Conservation (phyloP, 176 grass and related monocot species). For the Puya raimondii region DNA sequence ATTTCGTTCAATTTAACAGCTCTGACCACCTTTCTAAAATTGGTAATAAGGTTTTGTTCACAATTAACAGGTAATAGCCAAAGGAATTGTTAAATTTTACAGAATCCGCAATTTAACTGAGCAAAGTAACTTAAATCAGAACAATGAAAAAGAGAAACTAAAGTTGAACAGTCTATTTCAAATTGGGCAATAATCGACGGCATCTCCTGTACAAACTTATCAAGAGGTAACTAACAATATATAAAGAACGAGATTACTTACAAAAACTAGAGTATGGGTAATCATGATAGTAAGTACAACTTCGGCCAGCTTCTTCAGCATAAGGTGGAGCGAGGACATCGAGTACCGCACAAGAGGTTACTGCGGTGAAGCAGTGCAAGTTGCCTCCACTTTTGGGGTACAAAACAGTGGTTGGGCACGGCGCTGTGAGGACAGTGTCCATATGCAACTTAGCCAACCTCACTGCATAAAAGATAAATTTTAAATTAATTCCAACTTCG, state of each 20-base stretch:
- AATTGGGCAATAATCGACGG: no score
- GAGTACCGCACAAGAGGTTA: slow-evolving; percentile 65
- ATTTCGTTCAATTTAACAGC: no score
- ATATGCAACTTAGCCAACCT: slow-evolving; percentile 54
- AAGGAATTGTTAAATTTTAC: no score
- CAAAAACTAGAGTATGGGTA: slow-evolving; percentile 59
- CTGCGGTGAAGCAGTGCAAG: slow-evolving; percentile 68
- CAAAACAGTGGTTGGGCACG: slow-evolving; percentile 51
- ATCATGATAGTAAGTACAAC: slow-evolving; percentile 63
- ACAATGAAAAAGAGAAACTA: no score
- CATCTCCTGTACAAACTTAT: not conserved
- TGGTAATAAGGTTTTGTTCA: no score
- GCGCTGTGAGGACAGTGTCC: slow-evolving; percentile 45
- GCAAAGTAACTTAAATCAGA: no score
- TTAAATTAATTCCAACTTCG: not conserved
- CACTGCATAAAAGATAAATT: slow-evolving; percentile 27
- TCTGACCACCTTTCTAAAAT: no score
- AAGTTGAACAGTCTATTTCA: no score
- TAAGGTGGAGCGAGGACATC: slow-evolving; percentile 70
- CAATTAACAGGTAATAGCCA: no score
- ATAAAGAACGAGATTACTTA: slow-evolving; percentile 33
- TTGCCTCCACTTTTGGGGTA: slow-evolving; percentile 67
- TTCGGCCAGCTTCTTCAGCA: slow-evolving; percentile 33
- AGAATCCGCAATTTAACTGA: no score
- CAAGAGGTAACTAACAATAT: not conserved